phyloP scores from a whole-genome alignment of 768 basidiomycete genomes.

The Trichaptum fuscoviolaceum region DNA sequence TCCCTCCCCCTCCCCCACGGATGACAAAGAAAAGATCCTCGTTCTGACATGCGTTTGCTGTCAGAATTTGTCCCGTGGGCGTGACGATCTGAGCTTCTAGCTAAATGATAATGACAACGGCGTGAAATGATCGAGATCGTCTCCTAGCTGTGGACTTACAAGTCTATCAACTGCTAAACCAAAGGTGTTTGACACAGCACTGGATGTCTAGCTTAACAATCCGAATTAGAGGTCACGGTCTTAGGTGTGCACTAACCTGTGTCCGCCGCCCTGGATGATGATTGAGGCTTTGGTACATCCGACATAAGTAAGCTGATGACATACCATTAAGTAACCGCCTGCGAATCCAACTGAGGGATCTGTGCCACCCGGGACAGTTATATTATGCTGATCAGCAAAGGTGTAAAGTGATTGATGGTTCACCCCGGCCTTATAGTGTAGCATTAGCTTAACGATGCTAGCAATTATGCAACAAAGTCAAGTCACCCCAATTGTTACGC shows the following conservation, averaged over 20 bases:
- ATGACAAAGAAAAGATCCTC: conserved; percentile 49
- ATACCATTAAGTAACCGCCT: neutral
- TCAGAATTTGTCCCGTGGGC: conserved; percentile 34
- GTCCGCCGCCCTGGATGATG: neutral
- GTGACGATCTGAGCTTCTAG: conserved; percentile 45
- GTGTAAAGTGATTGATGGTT: conserved; percentile 12
- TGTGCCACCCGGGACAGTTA: conserved; percentile 21
- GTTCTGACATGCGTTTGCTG: conserved; percentile 35
- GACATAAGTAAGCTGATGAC: neutral
- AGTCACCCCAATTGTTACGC: neutral
- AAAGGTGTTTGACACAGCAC: neutral
- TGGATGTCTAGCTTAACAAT: neutral
- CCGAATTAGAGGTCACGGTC: neutral
- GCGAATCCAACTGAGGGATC: conserved; percentile 6
- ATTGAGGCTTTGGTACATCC: neutral
- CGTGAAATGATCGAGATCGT: neutral
- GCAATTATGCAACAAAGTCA: neutral
- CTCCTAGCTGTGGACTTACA: neutral
- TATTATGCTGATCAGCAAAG: conserved; percentile 20
- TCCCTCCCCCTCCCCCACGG: conserved; percentile 47
- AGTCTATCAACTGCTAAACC: neutral
- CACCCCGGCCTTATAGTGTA: neutral
- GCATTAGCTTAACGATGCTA: neutral
- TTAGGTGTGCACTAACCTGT: neutral
- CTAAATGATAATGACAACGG: conserved; percentile 7